These are phyloP conservation scores for Penicillium thymicola DNA, from an alignment of 2,329 filamentous ascomycete genomes.

Conservation along the genomic window DNA sequence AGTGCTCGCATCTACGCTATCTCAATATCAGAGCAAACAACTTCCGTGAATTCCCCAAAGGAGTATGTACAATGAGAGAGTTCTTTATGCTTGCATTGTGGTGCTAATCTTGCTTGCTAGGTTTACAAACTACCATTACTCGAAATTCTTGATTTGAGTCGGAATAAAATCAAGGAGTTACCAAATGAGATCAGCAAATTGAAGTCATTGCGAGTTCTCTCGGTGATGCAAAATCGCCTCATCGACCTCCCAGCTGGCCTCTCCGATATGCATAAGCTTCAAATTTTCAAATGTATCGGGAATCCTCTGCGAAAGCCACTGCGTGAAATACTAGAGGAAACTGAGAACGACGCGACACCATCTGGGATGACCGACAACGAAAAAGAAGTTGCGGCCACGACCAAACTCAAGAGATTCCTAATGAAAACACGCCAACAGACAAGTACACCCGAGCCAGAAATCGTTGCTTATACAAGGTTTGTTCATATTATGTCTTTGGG, in stretches of 20 bases:
- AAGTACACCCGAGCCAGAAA: constrained; percentile 43
- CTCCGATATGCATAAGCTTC: constrained; percentile 84
- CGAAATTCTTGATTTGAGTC: constrained; percentile 88
- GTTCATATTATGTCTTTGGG: not conserved
- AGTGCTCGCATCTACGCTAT: constrained; percentile 49
- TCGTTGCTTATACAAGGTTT: constrained; percentile 46
- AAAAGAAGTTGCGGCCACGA: constrained; percentile 58
- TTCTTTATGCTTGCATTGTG: not conserved
- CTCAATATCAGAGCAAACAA: constrained; percentile 51
- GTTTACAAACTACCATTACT: constrained; percentile 81
- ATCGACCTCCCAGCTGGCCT: constrained; percentile 78
- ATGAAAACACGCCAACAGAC: constrained; percentile 43
- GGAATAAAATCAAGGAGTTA: constrained; percentile 76
- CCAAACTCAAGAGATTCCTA: constrained; percentile 59
- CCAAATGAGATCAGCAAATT: constrained; percentile 77
- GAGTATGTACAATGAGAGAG: constrained; percentile 47
- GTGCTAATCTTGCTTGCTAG: constrained; percentile 47
- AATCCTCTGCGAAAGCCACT: constrained; percentile 82
- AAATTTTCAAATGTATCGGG: constrained; percentile 84
- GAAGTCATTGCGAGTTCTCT: constrained; percentile 82
- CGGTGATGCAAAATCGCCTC: constrained; percentile 82
- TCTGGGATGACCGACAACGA: constrained; percentile 56
- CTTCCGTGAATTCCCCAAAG: constrained; percentile 60
- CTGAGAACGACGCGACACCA: constrained; percentile 61
- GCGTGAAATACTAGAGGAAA: constrained; percentile 62